phyloP scores from a whole-genome alignment of 208 protist genomes.

The Crithidia bombi region DNA sequence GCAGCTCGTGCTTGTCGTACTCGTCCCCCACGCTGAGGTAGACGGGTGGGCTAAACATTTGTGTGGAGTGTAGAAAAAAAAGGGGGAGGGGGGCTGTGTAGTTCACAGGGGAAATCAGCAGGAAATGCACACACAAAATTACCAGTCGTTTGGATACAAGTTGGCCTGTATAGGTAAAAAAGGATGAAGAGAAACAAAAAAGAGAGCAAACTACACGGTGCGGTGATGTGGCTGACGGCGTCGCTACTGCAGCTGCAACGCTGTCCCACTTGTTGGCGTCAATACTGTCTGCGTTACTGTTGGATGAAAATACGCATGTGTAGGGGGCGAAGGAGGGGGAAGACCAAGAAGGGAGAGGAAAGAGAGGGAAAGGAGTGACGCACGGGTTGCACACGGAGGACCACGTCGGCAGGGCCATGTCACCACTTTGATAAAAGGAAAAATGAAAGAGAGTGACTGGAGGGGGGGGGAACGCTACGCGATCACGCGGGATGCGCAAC shows the following conservation, averaged over 20 bases:
- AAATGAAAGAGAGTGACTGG: background rate
- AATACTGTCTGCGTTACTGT: background rate
- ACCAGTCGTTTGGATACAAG: too few relatives aligned
- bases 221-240: too few relatives aligned
- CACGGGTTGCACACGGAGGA: background rate
- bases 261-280: background rate
- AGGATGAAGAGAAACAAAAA: too few relatives aligned
- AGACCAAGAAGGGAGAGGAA: background rate
- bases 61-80: background rate
- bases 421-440: conserved; percentile 4
- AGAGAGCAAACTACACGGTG: too few relatives aligned
- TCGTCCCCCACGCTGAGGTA: conserved; percentile 89
- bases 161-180: too few relatives aligned
- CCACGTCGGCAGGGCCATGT: too few relatives aligned
- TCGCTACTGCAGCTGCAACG: background rate
- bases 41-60: conserved; percentile 80
- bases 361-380: background rate
- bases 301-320: background rate
- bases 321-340: background rate
- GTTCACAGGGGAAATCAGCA: too few relatives aligned
- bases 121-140: too few relatives aligned
- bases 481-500: too few relatives aligned
- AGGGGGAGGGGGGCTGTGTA: too few relatives aligned
- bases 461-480: too few relatives aligned
- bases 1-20: conserved; percentile 80